Conservation (phyloP, 768 basidiomycete genomes). For the Lentinula boryana region DNA sequence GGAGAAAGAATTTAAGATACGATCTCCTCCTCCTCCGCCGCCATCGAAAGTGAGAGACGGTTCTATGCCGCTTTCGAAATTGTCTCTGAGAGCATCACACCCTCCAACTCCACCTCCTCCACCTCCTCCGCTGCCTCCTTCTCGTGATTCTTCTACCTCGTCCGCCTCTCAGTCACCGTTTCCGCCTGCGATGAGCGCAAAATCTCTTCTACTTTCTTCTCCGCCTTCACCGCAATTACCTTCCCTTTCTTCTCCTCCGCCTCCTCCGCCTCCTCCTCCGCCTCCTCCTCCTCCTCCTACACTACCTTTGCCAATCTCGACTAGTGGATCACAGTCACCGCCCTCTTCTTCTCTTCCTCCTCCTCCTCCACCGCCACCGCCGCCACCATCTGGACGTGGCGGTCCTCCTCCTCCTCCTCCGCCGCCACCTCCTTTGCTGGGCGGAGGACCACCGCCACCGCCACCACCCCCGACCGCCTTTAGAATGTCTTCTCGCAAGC, state of each 20-base stretch:
- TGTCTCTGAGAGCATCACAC: constrained; percentile 16
- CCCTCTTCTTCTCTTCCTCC: constrained; percentile 11
- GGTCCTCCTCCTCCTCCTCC: constrained; percentile 31
- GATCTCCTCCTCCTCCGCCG: constrained; percentile 59
- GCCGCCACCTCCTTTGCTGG: constrained; percentile 20
- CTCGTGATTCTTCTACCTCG: neutral
- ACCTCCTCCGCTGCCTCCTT: constrained; percentile 19
- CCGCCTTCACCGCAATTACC: constrained; percentile 29
- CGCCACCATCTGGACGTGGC: constrained; percentile 22
- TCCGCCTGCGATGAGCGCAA: constrained; percentile 14
- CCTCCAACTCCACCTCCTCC: constrained; percentile 21
- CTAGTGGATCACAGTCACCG: neutral
- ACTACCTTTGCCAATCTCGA: constrained; percentile 9
- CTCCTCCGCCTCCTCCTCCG: constrained; percentile 22
- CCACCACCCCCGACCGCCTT: constrained; percentile 22
- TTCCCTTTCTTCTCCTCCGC: constrained; percentile 21
- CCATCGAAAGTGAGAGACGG: constrained; percentile 38
- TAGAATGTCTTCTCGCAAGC: constrained; percentile 9
- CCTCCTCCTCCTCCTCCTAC: constrained; percentile 31
- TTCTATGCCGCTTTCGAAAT: neutral
- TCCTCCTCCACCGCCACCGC: constrained; percentile 24
- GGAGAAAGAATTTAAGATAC: constrained; percentile 69
- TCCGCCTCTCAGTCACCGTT: neutral
- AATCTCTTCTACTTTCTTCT: constrained; percentile 16
- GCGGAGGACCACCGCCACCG: constrained; percentile 19